Base-by-base conservation (phyloP, 352 stramenopile species). In the Phytophthora citrophthora region DNA sequence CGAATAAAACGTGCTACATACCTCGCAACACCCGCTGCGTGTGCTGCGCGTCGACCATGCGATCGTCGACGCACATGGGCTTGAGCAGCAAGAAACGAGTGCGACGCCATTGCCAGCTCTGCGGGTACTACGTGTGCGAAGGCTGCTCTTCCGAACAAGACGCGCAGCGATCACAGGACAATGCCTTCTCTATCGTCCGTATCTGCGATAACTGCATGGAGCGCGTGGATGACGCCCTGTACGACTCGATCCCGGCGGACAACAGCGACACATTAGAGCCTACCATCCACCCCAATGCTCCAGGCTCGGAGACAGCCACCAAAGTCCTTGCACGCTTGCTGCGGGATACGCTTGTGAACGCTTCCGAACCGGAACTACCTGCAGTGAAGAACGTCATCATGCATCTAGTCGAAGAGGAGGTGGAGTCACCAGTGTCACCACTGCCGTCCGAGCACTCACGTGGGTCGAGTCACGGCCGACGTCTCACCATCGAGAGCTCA, bases 111-210 rank as follows among this genome's bases (percentile, higher is more conserved):
- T 89, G 80, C 39, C 65, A 75, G 13, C 61, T 89, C 10, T 87
- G 80, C 40, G 74, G 80, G 26, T 78, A 81, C 41, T 67, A 59
- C 27, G 78, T 87, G 20, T 89, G 80, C 45, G 65, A 76, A 18
- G 71, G 73, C 3, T 89, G 77, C 45, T 77, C 65, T 27, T 49
- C 23, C 45, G 72, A 72, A 31, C 65, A 74, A 38, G 65, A 78
- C 43, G 65, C 72, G 8, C 66, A 76, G 48, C 64, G 54, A 3
- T 36, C 24, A 20, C 50, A 59, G 12, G 31, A 57, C 9, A 39
- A 48, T 47, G 31, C 44, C 2, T 66, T 58, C 51, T 27, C 71
- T 34, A 56, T 41, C 20, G 51, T 85, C 4, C 67, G 64, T 13
- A 49, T 82, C 8, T 82, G 73, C 50, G 54, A 45, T 24, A 64